Conservation (phyloP, 2,329 filamentous ascomycete genomes). For the Raffaelea arxii region DNA sequence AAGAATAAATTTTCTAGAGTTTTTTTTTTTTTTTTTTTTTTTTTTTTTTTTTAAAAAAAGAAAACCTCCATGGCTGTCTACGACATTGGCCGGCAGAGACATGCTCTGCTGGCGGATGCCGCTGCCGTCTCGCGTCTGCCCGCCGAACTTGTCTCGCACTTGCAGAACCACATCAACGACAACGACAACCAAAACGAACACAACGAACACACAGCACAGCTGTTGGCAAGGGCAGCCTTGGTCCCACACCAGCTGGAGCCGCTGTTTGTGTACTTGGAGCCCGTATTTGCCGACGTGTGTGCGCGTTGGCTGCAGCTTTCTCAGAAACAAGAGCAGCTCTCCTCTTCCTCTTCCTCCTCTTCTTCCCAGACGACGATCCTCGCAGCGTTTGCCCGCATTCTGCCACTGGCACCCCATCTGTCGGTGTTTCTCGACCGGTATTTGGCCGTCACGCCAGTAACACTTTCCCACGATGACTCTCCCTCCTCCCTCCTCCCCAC, state of each 20-base stretch:
- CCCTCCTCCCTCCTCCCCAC: constrained; percentile 22
- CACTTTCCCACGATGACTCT: background rate
- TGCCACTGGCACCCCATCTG: constrained; percentile 76
- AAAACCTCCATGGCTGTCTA: constrained; percentile 39
- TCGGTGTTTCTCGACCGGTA: constrained; percentile 56
- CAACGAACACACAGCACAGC: constrained; percentile 19
- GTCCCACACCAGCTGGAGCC: constrained; percentile 59
- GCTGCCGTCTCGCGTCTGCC: constrained; percentile 52
- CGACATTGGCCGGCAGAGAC: constrained; percentile 44
- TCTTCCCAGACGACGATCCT: constrained; percentile 38
- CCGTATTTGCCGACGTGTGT: constrained; percentile 71
- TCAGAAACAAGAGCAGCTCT: too few species aligned
- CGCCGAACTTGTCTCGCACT: constrained; percentile 56
- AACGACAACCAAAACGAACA: background rate
- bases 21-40: too few species aligned
- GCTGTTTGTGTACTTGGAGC: constrained; percentile 66
- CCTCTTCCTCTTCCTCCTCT: too few species aligned
- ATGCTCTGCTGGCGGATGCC: constrained; percentile 46
- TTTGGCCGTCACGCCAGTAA: constrained; percentile 22
- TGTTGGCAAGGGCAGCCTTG: constrained; percentile 60
- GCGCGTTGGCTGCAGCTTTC: constrained; percentile 61
- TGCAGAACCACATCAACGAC: constrained; percentile 44
- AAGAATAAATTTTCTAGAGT: too few species aligned
- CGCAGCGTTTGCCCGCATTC: constrained; percentile 65
- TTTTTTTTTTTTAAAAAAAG: background rate